Percentiles rank a stretch among this genome's conserved stretches.
These are phyloP conservation scores for Calamus simplicifolius DNA, from an alignment of 176 grass and related monocot genomes.

Conservation along the genomic window DNA sequence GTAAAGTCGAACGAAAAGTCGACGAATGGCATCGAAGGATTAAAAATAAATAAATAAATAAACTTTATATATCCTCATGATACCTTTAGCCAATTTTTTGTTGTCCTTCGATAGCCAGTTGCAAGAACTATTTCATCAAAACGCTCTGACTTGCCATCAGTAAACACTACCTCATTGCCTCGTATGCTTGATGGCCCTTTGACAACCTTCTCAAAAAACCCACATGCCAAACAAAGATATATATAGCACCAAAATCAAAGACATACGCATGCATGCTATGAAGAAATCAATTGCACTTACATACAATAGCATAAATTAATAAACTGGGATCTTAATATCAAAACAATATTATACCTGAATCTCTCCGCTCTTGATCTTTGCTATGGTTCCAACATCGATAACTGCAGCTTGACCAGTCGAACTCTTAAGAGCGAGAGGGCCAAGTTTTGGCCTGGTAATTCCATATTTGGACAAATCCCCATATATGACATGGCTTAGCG, in stretches of 20 bases:
- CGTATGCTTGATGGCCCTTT: conserved; percentile 13
- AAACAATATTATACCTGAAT: conserved; percentile 40
- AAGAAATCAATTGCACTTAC: conserved; percentile 1
- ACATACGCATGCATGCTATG: not conserved
- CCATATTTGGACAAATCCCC: conserved; percentile 58
- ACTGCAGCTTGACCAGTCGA: conserved; percentile 34
- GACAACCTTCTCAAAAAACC: conserved; percentile 22
- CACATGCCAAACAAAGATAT: not conserved
- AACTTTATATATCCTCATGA: no score
- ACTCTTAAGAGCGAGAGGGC: conserved; percentile 55
- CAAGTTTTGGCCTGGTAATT: conserved; percentile 38
- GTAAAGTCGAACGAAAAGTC: no score
- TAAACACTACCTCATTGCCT: conserved; percentile 2
- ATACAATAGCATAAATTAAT: not conserved
- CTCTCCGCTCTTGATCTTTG: conserved; percentile 49
- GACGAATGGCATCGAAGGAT: not conserved
- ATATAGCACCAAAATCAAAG: no score
- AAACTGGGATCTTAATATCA: no score
- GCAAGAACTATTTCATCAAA: conserved; percentile 16
- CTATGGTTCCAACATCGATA: conserved; percentile 47
- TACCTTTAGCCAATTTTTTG: conserved; percentile 24
- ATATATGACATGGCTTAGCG: conserved; percentile 40
- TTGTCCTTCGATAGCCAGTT: conserved; percentile 7
- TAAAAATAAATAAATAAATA: not conserved
- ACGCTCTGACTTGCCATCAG: not conserved